Conservation (phyloP, 768 basidiomycete genomes). For the Serendipita sp. region DNA sequence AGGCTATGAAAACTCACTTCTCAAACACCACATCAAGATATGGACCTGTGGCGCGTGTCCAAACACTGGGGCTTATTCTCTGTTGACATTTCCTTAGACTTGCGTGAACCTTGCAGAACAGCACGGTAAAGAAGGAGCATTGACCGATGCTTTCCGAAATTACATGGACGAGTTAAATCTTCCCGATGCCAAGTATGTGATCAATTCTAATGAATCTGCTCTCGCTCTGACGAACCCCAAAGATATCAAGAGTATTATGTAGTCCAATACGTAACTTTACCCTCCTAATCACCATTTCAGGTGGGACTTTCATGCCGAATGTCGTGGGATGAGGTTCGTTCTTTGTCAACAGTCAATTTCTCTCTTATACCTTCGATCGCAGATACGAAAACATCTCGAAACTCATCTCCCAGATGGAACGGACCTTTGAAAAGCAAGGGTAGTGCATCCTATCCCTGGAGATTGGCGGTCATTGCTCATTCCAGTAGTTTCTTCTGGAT, state of each 20-base stretch:
- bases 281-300: constrained; percentile 9
- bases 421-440: constrained; percentile 70
- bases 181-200: constrained; percentile 41
- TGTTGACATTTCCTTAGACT: constrained; percentile 29
- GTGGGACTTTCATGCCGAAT: constrained; percentile 90
- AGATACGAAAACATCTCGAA: constrained; percentile 86
- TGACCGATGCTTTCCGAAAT: constrained; percentile 66
- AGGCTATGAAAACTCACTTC: constrained; percentile 61
- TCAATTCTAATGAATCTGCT: neutral
- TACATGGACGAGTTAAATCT: constrained; percentile 41
- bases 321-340: constrained; percentile 80
- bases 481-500: constrained; percentile 62
- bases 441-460: constrained; percentile 20
- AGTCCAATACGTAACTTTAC: neutral
- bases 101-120: constrained; percentile 85
- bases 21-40: constrained; percentile 46
- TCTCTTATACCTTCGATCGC: neutral
- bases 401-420: constrained; percentile 53
- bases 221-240: neutral
- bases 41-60: constrained; percentile 56
- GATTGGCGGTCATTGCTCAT: neutral
- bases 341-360: constrained; percentile 10
- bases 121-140: constrained; percentile 67
- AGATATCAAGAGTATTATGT: constrained; percentile 43
- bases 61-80: neutral